Percentiles rank a stretch among this genome's conserved stretches.
phyloP scores from a whole-genome alignment of 768 basidiomycete genomes.

The Butyriboletus loyo region DNA sequence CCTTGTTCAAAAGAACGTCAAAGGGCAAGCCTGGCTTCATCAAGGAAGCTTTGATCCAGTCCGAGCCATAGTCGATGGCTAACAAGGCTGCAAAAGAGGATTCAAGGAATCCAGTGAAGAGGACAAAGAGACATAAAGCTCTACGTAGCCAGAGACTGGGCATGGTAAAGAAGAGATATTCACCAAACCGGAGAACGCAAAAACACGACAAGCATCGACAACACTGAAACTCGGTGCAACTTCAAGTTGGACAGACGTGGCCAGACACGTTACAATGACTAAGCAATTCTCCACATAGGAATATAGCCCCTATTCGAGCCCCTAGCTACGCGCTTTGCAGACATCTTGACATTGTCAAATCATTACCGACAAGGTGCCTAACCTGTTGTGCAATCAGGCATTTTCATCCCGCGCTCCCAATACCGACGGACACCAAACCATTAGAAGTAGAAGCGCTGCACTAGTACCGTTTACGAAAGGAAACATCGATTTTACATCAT shows the following conservation, averaged over 20 bases:
- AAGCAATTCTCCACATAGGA: neutral
- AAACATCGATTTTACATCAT: too few species aligned
- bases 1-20: slow-evolving; percentile 93
- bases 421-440: too few species aligned
- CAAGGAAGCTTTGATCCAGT: slow-evolving; percentile 95
- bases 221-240: too few species aligned
- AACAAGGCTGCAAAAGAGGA: slow-evolving; percentile 71
- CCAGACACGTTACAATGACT: slow-evolving; percentile 24
- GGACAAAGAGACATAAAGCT: slow-evolving; percentile 22
- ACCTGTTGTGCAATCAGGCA: too few species aligned
- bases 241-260: slow-evolving; percentile 29
- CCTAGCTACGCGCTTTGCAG: too few species aligned
- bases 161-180: slow-evolving; percentile 20
- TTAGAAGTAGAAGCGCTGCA: too few species aligned
- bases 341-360: too few species aligned
- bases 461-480: too few species aligned
- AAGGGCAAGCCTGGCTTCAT: slow-evolving; percentile 94
- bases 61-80: slow-evolving; percentile 97
- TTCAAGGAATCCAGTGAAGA: slow-evolving; percentile 23
- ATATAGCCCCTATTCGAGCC: slow-evolving; percentile 1
- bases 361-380: neutral
- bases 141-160: slow-evolving; percentile 24
- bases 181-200: slow-evolving; percentile 9
- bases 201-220: slow-evolving; percentile 14
- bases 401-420: too few species aligned